Percentiles rank a stretch among this genome's conserved stretches.
phyloP scores from a whole-genome alignment of 139 green algal species.

The Picochlorum sp. region DNA sequence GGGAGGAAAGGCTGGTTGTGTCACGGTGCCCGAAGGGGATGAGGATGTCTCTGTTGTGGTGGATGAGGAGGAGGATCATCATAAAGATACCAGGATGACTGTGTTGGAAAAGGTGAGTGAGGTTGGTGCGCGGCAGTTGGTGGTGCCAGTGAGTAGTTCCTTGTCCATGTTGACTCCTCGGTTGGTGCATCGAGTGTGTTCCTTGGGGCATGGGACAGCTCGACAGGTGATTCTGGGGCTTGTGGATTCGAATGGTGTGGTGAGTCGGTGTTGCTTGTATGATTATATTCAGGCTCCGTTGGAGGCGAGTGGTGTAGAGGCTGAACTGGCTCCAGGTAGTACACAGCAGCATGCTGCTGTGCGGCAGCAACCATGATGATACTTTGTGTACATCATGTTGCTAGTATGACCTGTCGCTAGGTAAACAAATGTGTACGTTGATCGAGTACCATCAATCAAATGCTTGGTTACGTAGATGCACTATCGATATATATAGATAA shows the following conservation, averaged over 20 bases:
- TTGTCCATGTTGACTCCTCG: conserved; percentile 12
- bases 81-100: neutral
- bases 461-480: too few relatives aligned
- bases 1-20: neutral
- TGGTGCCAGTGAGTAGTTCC: conserved; percentile 28
- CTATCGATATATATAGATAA: too few relatives aligned
- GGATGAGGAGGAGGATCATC: neutral
- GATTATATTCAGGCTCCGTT: conserved; percentile 36
- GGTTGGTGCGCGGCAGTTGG: conserved; percentile 6
- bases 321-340: too few relatives aligned
- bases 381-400: too few relatives aligned
- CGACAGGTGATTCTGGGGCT: conserved; percentile 26
- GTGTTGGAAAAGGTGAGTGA: neutral
- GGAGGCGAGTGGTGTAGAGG: conserved; percentile 2
- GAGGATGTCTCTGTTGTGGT: conserved; percentile 18
- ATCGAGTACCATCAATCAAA: too few relatives aligned
- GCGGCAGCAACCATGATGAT: too few relatives aligned
- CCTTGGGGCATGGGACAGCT: conserved; percentile 18
- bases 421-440: too few relatives aligned
- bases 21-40: conserved; percentile 23
- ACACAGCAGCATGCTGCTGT: too few relatives aligned
- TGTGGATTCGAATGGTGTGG: conserved; percentile 26
- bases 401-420: too few relatives aligned
- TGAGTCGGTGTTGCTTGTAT: conserved; percentile 30
- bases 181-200: conserved; percentile 22